A percentile compares a stretch with the other conserved stretches of the same genome.
These are phyloP conservation scores for Pyrus betulifolia DNA, from an alignment of 306 rosid genomes.

Conservation along the genomic window DNA sequence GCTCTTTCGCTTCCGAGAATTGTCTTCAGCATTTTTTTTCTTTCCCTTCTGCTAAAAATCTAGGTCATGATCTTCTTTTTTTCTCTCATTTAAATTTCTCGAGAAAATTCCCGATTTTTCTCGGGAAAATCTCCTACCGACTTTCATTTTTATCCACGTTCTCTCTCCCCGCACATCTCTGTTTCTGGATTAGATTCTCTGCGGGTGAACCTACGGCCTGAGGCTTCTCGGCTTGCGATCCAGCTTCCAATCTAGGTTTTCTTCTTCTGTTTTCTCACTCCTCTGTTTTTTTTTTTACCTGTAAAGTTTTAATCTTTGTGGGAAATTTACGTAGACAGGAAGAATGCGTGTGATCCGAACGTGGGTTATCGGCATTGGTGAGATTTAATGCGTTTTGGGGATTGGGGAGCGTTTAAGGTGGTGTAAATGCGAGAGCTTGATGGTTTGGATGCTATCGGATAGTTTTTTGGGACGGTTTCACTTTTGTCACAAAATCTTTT, in stretches of 20 bases:
- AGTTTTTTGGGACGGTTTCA: neutral
- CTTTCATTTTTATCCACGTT: neutral
- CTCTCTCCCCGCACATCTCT: neutral
- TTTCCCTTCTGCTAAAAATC: neutral
- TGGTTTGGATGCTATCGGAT: neutral
- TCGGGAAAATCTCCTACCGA: constrained; percentile 2
- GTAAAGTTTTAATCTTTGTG: neutral
- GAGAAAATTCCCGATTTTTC: constrained; percentile 2
- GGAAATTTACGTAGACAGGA: neutral
- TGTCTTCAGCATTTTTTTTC: neutral
- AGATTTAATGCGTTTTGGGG: neutral
- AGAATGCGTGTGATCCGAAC: constrained; percentile 7
- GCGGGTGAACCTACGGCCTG: neutral
- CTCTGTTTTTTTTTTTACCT: neutral
- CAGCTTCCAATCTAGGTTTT: neutral
- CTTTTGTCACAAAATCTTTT: neutral
- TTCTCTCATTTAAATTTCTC: neutral
- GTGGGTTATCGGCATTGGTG: constrained; percentile 6
- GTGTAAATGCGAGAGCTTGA: neutral
- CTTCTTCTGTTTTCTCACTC: neutral
- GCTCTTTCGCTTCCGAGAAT: neutral
- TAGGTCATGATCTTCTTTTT: neutral
- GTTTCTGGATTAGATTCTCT: constrained; percentile 1
- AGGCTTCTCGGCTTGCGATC: neutral
- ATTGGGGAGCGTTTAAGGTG: neutral